Conservation (phyloP, 139 green algal species). For the Eudorina sp. region DNA sequence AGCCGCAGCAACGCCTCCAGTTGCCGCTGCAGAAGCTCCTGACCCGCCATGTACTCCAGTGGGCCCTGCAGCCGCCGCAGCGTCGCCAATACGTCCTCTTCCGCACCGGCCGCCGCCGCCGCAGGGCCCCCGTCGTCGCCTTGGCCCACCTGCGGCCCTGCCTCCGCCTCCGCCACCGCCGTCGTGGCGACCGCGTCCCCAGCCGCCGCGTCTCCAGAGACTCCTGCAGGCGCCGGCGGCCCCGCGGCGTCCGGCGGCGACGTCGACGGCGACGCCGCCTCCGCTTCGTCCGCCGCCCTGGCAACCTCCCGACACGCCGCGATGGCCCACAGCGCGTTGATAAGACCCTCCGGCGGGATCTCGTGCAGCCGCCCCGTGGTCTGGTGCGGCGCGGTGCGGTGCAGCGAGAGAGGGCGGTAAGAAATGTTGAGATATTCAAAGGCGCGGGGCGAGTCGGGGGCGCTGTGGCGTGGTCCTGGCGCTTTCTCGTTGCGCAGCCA, state of each 20-base stretch:
- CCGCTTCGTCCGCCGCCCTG: background rate
- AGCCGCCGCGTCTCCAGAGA: slow-evolving; percentile 11
- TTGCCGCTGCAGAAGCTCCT: background rate
- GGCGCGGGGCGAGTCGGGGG: too few relatives aligned
- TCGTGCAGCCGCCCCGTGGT: slow-evolving; percentile 15
- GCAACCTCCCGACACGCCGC: slow-evolving; percentile 11
- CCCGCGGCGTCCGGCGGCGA: too few relatives aligned
- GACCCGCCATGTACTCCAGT: background rate
- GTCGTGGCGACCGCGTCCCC: background rate
- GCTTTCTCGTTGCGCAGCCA: too few relatives aligned
- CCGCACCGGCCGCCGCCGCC: too few relatives aligned
- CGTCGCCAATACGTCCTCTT: background rate
- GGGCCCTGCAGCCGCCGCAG: background rate
- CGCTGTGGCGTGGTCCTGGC: too few relatives aligned
- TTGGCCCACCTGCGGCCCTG: background rate
- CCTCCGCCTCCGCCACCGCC: background rate
- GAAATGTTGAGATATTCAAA: too few relatives aligned
- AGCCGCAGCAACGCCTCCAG: background rate
- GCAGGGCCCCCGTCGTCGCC: background rate
- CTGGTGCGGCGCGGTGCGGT: background rate
- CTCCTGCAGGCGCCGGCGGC: too few relatives aligned
- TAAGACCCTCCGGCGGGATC: background rate
- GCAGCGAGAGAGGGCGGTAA: background rate
- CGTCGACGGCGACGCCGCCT: background rate
- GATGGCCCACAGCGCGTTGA: slow-evolving; percentile 35